Conservation (phyloP, 2,329 filamentous ascomycete genomes). For the Monilinia vaccinii-corymbosi region DNA sequence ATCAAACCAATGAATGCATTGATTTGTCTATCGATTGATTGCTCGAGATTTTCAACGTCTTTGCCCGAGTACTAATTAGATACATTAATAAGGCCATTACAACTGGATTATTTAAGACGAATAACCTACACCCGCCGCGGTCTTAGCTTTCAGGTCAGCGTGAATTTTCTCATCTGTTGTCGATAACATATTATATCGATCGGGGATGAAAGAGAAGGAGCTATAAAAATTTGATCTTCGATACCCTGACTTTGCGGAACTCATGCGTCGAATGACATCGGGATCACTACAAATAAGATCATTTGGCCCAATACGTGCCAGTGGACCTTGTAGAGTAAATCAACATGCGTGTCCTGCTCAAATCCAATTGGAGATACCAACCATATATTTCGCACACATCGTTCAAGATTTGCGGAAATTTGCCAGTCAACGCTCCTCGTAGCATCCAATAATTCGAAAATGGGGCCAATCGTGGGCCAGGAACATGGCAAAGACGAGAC, state of each 20-base stretch:
- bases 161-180: conserved; percentile 35
- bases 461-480: not conserved
- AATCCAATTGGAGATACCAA: not conserved
- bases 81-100: not conserved
- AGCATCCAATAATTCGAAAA: not conserved
- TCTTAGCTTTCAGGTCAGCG: conserved; percentile 36
- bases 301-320: conserved; percentile 19
- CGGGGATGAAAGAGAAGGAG: conserved; percentile 42
- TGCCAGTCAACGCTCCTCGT: not conserved
- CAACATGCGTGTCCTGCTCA: not conserved
- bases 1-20: conserved; percentile 12
- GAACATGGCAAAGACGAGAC: not conserved
- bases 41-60: conserved; percentile 41
- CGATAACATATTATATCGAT: conserved; percentile 45
- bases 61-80: conserved; percentile 39
- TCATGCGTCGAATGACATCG: conserved; percentile 19
- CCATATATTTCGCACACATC: not conserved
- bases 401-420: not conserved
- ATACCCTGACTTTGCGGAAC: conserved; percentile 20
- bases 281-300: conserved; percentile 15
- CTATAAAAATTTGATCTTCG: conserved; percentile 29
- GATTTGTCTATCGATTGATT: conserved; percentile 36
- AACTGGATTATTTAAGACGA: not conserved
- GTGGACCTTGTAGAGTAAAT: conserved; percentile 9
- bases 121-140: conserved; percentile 38